Base-by-base conservation (phyloP, 2,329 filamentous ascomycete genomes). In the Bertia moriformis region DNA sequence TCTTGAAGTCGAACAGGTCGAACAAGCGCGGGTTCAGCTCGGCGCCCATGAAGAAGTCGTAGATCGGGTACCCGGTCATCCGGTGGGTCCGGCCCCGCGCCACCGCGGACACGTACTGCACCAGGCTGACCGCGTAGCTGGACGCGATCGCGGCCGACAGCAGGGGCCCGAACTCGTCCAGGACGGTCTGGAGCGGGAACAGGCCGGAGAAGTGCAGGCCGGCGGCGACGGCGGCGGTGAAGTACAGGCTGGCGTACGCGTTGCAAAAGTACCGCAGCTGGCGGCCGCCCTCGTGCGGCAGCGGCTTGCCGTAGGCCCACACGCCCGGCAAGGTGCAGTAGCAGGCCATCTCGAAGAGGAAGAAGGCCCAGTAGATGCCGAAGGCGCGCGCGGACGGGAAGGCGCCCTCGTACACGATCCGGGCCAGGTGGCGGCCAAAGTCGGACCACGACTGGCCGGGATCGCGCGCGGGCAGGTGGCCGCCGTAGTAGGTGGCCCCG, bases 1-100 rank as follows among this genome's bases (percentile, higher is more conserved):
- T 91, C 65, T 93, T 93, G 65, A 91, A 85, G 60, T 93, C 85
- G 38, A 93, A 62, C 48, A 85, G 78, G 41, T 78, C 80, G 51
- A 80, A 78, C 55, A 91, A 73, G 48, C 85, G 72, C 4, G 85
- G 85, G 62, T 91, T 91, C 41, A 93, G 67, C 62, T 93, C 85
- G 13, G 83, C 81, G 40, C 85, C 85, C 75, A 91, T 87, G 67
- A 91, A 91, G 61, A 91, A 91, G 63, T 93, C 85, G 57, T 91
- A 89, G 50, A 91, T 63, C 37, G 69, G 72, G 49, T 77, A 71
- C 29, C 83, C 84, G n/a, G 75, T 83, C 77, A 84, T 83, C 32
- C 78, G 72, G 50, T 83, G 75, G 47, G 79, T 63, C 5, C 67
- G 69, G 27, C 78, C 78, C 42, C 80, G 71, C 37, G 61, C 58